Percentiles rank a stretch among this genome's conserved stretches.
These are phyloP conservation scores for Dactylonectria estremocensis DNA, from an alignment of 2,329 filamentous ascomycete species.

Conservation along the genomic window DNA sequence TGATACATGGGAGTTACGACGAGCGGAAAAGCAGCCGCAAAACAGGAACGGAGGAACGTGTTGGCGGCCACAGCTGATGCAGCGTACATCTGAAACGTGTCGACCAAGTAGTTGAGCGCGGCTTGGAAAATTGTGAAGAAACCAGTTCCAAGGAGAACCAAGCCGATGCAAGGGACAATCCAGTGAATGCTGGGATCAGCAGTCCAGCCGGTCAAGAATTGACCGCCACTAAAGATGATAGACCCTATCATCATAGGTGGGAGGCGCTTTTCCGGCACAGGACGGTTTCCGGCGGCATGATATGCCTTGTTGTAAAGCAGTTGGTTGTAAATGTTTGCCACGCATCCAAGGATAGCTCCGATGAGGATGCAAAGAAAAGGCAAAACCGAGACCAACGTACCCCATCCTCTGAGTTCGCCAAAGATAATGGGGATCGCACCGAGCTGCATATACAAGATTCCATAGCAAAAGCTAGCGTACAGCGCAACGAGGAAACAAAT, in stretches of 20 bases:
- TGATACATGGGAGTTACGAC: slow-evolving; percentile 77
- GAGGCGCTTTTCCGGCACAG: slow-evolving; percentile 69
- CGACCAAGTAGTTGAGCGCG: slow-evolving; percentile 75
- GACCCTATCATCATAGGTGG: slow-evolving; percentile 68
- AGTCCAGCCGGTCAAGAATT: slow-evolving; percentile 74
- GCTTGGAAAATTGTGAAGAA: slow-evolving; percentile 65
- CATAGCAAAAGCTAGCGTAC: slow-evolving; percentile 79
- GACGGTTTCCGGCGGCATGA: slow-evolving; percentile 64
- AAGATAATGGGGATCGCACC: slow-evolving; percentile 73
- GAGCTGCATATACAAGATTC: slow-evolving; percentile 74
- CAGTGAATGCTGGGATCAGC: slow-evolving; percentile 71
- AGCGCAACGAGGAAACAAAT: slow-evolving; percentile 81
- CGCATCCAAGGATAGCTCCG: slow-evolving; percentile 71
- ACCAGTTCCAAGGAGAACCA: slow-evolving; percentile 64
- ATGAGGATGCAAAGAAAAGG: slow-evolving; percentile 76
- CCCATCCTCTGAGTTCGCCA: slow-evolving; percentile 74
- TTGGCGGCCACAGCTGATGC: slow-evolving; percentile 73
- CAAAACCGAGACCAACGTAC: slow-evolving; percentile 67
- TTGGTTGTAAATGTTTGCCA: slow-evolving; percentile 76
- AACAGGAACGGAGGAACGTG: slow-evolving; percentile 74
- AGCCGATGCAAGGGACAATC: slow-evolving; percentile 70
- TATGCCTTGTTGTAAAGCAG: slow-evolving; percentile 73
- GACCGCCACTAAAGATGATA: slow-evolving; percentile 66
- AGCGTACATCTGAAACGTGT: slow-evolving; percentile 66
- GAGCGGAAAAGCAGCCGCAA: slow-evolving; percentile 81